These are phyloP conservation scores for Ilyonectria robusta DNA, from an alignment of 2,329 filamentous ascomycete genomes.

Conservation along the genomic window DNA sequence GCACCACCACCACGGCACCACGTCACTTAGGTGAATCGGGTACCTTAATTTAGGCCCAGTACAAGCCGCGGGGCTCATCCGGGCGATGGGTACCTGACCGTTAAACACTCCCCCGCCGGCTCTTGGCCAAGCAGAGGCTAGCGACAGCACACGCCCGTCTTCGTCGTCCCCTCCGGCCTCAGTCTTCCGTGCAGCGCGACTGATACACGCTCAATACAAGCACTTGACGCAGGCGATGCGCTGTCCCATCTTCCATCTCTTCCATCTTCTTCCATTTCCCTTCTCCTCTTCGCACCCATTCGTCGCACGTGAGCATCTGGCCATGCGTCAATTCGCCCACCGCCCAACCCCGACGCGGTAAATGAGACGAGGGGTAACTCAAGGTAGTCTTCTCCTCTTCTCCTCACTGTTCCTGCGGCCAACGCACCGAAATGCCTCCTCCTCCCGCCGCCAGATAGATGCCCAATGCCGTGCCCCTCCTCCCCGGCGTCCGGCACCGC, in stretches of 20 bases:
- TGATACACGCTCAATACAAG: not conserved
- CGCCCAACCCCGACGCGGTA: not conserved
- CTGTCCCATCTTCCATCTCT: constrained; percentile 11
- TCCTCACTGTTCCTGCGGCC: constrained; percentile 5
- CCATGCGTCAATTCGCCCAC: constrained; percentile 28
- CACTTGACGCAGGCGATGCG: constrained; percentile 15
- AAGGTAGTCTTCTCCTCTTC: constrained; percentile 2
- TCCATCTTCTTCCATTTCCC: constrained; percentile 16
- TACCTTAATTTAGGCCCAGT: constrained; percentile 28
- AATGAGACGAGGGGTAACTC: not conserved
- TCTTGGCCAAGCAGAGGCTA: not conserved
- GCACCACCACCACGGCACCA: constrained; percentile 12
- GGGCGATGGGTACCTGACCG: constrained; percentile 1
- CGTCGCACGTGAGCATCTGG: constrained; percentile 26
- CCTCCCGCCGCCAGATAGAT: constrained; percentile 16
- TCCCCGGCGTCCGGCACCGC: constrained; percentile 1
- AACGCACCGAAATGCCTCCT: not conserved
- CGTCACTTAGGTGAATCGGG: constrained; percentile 19
- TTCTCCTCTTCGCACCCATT: constrained; percentile 9
- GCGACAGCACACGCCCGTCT: not conserved
- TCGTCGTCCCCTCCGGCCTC: not conserved
- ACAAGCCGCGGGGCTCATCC: not conserved
- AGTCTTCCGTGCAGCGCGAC: not conserved
- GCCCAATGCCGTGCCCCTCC: constrained; percentile 17
- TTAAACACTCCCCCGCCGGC: constrained; percentile 1